Evolutionary conservation across 306 rosid genomes (phyloP).

Genomic region (Dryas alaskensis): DNA sequence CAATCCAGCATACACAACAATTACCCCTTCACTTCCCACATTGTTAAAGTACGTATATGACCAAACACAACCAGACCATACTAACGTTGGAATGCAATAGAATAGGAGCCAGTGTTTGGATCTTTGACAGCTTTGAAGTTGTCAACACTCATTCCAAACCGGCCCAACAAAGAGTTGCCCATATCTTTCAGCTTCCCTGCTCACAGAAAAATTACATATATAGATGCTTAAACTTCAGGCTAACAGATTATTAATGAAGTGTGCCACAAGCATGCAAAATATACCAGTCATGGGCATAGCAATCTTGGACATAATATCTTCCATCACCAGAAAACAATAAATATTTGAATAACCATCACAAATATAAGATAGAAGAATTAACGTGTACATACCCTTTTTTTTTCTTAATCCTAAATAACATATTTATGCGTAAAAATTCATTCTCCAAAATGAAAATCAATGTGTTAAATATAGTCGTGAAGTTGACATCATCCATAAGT

Average conservation of each 20-base stretch:
- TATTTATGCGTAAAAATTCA: neutral
- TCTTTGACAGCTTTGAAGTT: constrained; percentile 88
- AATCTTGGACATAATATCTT: neutral
- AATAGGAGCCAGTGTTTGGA: constrained; percentile 91
- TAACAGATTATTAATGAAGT: neutral
- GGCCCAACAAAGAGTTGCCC: constrained; percentile 90
- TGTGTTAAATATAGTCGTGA: neutral
- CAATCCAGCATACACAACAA: neutral
- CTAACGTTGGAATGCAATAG: constrained; percentile 69
- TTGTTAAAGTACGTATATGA: neutral
- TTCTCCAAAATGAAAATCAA: neutral
- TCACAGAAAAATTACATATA: constrained; percentile 1
- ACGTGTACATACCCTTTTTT: neutral
- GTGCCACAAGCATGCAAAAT: neutral
- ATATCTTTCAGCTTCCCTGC: constrained; percentile 83
- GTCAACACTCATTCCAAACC: constrained; percentile 87
- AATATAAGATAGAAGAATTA: neutral
- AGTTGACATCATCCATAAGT: neutral
- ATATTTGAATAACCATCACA: too few species aligned
- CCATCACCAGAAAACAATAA: neutral
- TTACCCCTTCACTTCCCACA: neutral
- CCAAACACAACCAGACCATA: neutral
- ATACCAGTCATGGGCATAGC: neutral
- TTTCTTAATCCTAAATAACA: neutral
- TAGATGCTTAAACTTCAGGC: too few species aligned